Conservation (phyloP, 257 asterid genomes). For the Salvia hispanica region DNA sequence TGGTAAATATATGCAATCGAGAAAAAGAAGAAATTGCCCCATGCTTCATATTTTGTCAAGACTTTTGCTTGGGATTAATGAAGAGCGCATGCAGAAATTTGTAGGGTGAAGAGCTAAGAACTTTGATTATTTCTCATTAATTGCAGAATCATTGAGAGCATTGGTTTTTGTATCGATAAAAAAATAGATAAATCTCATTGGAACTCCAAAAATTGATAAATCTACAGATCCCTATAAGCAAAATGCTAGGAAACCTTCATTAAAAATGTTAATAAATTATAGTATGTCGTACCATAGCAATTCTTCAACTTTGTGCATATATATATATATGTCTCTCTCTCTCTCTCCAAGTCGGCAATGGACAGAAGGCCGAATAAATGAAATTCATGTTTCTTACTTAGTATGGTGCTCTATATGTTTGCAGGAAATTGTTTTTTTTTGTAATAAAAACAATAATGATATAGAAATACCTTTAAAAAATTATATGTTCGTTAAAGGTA, state of each 20-base stretch:
- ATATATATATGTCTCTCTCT: neutral
- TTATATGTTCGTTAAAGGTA: too few relatives aligned
- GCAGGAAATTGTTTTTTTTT: neutral
- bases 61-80: too few relatives aligned
- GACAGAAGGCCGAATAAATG: neutral
- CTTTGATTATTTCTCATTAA: conserved; percentile 5
- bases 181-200: neutral
- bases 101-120: conserved; percentile 18
- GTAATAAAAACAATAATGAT: neutral
- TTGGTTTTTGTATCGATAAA: conserved; percentile 16
- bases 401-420: neutral
- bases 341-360: neutral
- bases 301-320: neutral
- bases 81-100: conserved; percentile 4
- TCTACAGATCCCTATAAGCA: conserved; percentile 21
- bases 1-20: neutral
- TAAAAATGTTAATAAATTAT: neutral
- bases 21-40: neutral
- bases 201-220: conserved; percentile 10
- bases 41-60: neutral
- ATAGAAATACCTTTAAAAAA: neutral
- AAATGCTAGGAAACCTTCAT: neutral
- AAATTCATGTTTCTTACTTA: neutral
- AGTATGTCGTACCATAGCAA: neutral
- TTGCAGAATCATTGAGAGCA: conserved; percentile 25